These are phyloP conservation scores for Leucocoprinus birnbaumii DNA, from an alignment of 768 basidiomycete genomes.

Conservation along the genomic window DNA sequence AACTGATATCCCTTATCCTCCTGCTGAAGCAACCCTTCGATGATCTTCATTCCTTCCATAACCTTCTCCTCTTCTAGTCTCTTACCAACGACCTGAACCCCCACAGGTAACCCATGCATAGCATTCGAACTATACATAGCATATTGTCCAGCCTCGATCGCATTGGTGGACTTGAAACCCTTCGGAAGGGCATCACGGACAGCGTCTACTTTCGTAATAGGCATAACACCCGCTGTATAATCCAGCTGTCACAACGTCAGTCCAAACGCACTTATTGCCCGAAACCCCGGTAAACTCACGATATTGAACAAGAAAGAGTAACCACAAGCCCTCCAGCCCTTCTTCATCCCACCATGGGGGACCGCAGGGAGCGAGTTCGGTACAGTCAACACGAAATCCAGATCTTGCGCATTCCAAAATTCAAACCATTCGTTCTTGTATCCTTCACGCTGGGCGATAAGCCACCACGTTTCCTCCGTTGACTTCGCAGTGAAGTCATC, in stretches of 20 bases:
- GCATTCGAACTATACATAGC: constrained; percentile 45
- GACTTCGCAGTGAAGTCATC: constrained; percentile 43
- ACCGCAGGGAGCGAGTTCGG: constrained; percentile 57
- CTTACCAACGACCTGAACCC: constrained; percentile 58
- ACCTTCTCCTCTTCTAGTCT: constrained; percentile 66
- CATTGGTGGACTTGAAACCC: constrained; percentile 36
- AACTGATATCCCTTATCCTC: constrained; percentile 19
- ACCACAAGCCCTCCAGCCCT: constrained; percentile 48
- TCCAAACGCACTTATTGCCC: background rate
- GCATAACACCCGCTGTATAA: constrained; percentile 52
- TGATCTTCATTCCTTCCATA: constrained; percentile 53
- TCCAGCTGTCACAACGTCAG: constrained; percentile 22
- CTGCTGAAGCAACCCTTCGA: constrained; percentile 32
- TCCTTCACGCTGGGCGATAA: constrained; percentile 45
- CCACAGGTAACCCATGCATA: constrained; percentile 59
- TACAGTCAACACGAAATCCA: constrained; percentile 60
- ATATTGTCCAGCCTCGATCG: constrained; percentile 44
- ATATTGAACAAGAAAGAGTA: constrained; percentile 66
- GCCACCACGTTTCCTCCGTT: constrained; percentile 41
- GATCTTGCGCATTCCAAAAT: constrained; percentile 33
- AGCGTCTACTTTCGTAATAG: constrained; percentile 51
- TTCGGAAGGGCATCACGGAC: constrained; percentile 33
- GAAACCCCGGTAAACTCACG: constrained; percentile 26
- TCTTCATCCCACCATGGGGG: constrained; percentile 49
- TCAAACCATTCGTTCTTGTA: constrained; percentile 41